Conservation (phyloP, 2,329 filamentous ascomycete species). For the Teratosphaeria pseudoeucalypti region DNA sequence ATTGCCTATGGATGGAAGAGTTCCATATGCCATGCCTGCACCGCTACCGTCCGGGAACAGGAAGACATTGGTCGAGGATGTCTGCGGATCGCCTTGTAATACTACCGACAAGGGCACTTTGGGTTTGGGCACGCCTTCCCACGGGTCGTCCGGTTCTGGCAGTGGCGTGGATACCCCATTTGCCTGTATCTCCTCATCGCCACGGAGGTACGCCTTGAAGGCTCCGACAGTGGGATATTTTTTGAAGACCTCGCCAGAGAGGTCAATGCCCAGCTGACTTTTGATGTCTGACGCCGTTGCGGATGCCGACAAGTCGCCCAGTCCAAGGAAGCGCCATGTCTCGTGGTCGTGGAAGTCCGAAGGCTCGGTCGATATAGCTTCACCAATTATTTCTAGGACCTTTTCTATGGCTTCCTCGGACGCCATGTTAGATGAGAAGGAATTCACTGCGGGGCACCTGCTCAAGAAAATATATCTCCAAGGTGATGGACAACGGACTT, state of each 20-base stretch:
- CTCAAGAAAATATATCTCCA: background rate
- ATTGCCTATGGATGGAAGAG: constrained; percentile 30
- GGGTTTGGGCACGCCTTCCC: constrained; percentile 22
- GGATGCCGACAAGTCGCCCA: constrained; percentile 17
- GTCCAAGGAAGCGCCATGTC: constrained; percentile 23
- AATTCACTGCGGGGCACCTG: background rate
- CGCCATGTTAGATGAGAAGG: background rate
- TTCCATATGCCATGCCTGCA: constrained; percentile 33
- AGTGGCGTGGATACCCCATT: background rate
- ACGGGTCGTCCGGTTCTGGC: constrained; percentile 16
- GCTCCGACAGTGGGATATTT: constrained; percentile 16
- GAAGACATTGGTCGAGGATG: constrained; percentile 11
- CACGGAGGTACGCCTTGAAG: constrained; percentile 13
- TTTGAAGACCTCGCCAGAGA: constrained; percentile 14
- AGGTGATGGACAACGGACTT: background rate
- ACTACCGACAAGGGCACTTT: constrained; percentile 20
- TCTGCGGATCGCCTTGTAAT: constrained; percentile 15
- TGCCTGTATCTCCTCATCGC: background rate
- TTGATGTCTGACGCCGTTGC: constrained; percentile 20
- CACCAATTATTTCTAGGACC: constrained; percentile 19
- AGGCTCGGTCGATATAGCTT: constrained; percentile 19
- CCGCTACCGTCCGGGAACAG: constrained; percentile 40
- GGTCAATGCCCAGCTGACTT: constrained; percentile 12
- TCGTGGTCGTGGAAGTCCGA: constrained; percentile 21
- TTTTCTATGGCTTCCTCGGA: constrained; percentile 10